Percentiles rank a stretch among this genome's conserved stretches.
Conservation (phyloP, 192 early-diverging fungal species). For the Allomyces macrogynus region DNA sequence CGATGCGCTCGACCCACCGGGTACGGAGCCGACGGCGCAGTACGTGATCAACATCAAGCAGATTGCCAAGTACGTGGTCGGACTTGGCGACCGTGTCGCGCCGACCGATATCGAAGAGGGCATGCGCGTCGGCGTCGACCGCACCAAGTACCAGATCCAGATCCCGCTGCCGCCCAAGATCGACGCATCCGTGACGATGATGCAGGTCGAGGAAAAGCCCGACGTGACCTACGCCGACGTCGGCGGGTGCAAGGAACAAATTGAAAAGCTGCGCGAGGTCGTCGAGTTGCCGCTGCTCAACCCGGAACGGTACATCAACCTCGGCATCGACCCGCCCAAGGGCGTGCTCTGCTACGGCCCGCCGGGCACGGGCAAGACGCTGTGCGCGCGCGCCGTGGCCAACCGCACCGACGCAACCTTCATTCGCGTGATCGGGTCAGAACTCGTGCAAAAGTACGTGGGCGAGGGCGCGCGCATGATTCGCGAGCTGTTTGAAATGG, state of each 20-base stretch:
- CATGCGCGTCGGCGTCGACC: constrained; percentile 96
- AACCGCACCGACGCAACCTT: constrained; percentile 99
- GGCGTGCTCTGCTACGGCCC: constrained; percentile 94
- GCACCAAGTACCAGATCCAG: constrained; percentile 97
- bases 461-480: constrained; percentile 98
- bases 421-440: constrained; percentile 98
- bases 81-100: constrained; percentile 85
- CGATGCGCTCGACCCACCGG: constrained; percentile 22
- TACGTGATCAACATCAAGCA: constrained; percentile 98
- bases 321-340: constrained; percentile 99
- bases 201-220: constrained; percentile 99
- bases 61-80: constrained; percentile 98
- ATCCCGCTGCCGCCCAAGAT: constrained; percentile 97
- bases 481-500: constrained; percentile 99
- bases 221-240: constrained; percentile 99
- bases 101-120: constrained; percentile 99
- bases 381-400: constrained; percentile 93
- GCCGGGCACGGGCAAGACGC: constrained; percentile 92
- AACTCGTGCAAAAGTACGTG: constrained; percentile 97
- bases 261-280: constrained; percentile 97
- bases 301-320: constrained; percentile 89
- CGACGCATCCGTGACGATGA: constrained; percentile 96
- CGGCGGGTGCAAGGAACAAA: constrained; percentile 98
- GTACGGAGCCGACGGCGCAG: constrained; percentile 29
- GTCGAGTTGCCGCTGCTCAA: constrained; percentile 91